A percentile compares a stretch with the other conserved stretches of the same genome.
Evolutionary conservation across 768 basidiomycete species (phyloP).

Genomic region (Cystofilobasidium macerans): DNA sequence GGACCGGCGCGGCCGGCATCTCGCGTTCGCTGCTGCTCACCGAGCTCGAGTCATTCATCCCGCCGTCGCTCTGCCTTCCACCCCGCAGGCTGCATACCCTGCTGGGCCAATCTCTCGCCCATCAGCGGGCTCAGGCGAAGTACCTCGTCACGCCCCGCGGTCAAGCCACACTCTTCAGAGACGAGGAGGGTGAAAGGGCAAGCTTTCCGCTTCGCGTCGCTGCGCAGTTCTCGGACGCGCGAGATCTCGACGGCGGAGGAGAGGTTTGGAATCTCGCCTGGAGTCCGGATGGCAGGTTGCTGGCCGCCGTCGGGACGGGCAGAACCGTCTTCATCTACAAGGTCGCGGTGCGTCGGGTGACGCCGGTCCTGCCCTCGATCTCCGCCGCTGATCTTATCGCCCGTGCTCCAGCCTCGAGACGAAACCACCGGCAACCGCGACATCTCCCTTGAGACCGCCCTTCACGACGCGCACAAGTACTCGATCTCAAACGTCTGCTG

Average conservation of each 20-base stretch:
- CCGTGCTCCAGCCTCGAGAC: constrained; percentile 49
- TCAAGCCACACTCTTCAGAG: constrained; percentile 58
- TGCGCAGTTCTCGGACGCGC: constrained; percentile 47
- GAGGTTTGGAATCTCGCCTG: constrained; percentile 95
- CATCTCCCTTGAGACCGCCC: constrained; percentile 35
- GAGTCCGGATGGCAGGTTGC: constrained; percentile 73
- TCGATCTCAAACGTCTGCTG: constrained; percentile 74
- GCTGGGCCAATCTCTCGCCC: constrained; percentile 67
- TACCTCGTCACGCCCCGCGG: background rate
- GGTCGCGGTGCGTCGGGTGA: constrained; percentile 52
- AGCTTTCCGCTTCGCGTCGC: constrained; percentile 77
- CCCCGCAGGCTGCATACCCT: constrained; percentile 74
- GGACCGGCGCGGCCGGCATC: constrained; percentile 76
- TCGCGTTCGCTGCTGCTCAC: constrained; percentile 68
- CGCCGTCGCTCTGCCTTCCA: constrained; percentile 85
- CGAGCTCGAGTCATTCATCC: constrained; percentile 74
- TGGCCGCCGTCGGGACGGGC: constrained; percentile 84
- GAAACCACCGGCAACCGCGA: background rate
- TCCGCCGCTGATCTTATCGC: constrained; percentile 44
- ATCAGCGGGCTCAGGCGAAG: constrained; percentile 52
- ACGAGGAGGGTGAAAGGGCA: constrained; percentile 69
- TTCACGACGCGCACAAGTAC: constrained; percentile 57
- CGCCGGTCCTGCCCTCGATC: constrained; percentile 33
- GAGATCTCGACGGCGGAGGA: constrained; percentile 61
- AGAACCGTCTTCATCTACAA: constrained; percentile 80